phyloP scores from a whole-genome alignment of 2,329 filamentous ascomycete species.

The Penicillium nordicum region DNA sequence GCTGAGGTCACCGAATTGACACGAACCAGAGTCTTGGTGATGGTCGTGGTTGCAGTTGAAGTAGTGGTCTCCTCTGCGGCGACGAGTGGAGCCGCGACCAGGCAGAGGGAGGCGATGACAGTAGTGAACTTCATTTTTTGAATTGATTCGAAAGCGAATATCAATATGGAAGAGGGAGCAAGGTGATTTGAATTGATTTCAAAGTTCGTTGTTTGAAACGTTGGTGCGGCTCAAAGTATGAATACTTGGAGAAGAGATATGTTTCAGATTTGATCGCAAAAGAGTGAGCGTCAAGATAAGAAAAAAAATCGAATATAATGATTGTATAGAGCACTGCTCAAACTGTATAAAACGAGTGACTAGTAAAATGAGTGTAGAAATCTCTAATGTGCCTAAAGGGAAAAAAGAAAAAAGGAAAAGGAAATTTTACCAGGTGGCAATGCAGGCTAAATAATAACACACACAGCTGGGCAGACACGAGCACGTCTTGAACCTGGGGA shows the following conservation, averaged over 20 bases:
- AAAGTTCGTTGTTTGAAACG: background rate
- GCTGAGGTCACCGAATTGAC: constrained; percentile 41
- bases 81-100: constrained; percentile 32
- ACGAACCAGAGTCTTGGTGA: constrained; percentile 44
- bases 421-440: constrained; percentile 20
- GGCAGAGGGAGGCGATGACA: constrained; percentile 33
- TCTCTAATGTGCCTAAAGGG: constrained; percentile 15
- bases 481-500: constrained; percentile 7
- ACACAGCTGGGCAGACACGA: background rate
- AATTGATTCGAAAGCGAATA: background rate
- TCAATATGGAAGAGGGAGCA: background rate
- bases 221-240: background rate
- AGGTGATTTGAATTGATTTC: background rate
- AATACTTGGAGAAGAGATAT: background rate
- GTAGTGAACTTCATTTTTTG: constrained; percentile 38
- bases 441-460: constrained; percentile 22
- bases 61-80: constrained; percentile 29
- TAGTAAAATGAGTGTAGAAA: constrained; percentile 13
- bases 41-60: constrained; percentile 36
- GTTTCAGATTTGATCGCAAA: constrained; percentile 20
- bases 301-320: constrained; percentile 17
- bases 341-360: constrained; percentile 19
- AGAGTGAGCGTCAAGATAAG: constrained; percentile 22
- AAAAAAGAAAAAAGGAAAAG: constrained; percentile 9
- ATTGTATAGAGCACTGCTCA: constrained; percentile 31